Conservation (phyloP, 257 asterid species). For the Solanum bulbocastanum region DNA sequence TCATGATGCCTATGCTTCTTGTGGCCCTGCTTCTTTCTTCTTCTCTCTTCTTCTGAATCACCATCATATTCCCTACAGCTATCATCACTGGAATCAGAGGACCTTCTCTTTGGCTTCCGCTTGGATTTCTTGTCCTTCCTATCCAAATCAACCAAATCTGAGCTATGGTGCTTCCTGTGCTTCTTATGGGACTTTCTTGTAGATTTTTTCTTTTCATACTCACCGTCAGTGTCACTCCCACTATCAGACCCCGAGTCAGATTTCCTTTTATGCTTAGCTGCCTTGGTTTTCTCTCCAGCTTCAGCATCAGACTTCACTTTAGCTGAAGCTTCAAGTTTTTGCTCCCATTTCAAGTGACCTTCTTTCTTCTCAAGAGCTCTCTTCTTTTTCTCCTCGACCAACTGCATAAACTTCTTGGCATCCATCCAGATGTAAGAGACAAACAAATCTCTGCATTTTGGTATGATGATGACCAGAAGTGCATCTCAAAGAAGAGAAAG, state of each 20-base stretch:
- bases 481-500: constrained; percentile 97
- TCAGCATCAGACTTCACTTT: constrained; percentile 66
- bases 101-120: constrained; percentile 43
- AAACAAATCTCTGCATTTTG: constrained; percentile 88
- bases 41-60: constrained; percentile 35
- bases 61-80: constrained; percentile 36
- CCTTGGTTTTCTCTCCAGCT: constrained; percentile 50
- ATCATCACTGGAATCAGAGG: constrained; percentile 32
- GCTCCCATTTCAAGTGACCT: constrained; percentile 95
- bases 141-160: constrained; percentile 46
- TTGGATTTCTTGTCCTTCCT: constrained; percentile 45
- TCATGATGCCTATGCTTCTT: constrained; percentile 32
- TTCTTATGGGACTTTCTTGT: constrained; percentile 38
- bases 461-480: constrained; percentile 94
- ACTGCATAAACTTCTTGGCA: constrained; percentile 85
- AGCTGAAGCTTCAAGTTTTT: constrained; percentile 88
- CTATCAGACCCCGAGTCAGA: constrained; percentile 38
- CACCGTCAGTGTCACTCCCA: constrained; percentile 31
- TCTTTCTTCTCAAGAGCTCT: constrained; percentile 77
- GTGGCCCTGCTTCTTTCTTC: constrained; percentile 38
- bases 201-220: constrained; percentile 29
- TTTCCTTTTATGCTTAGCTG: constrained; percentile 53
- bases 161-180: constrained; percentile 7
- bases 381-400: constrained; percentile 94
- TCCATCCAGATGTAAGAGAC: constrained; percentile 65